These are phyloP conservation scores for Rhodotorula toruloides DNA, from an alignment of 768 basidiomycete genomes.

Conservation along the genomic window DNA sequence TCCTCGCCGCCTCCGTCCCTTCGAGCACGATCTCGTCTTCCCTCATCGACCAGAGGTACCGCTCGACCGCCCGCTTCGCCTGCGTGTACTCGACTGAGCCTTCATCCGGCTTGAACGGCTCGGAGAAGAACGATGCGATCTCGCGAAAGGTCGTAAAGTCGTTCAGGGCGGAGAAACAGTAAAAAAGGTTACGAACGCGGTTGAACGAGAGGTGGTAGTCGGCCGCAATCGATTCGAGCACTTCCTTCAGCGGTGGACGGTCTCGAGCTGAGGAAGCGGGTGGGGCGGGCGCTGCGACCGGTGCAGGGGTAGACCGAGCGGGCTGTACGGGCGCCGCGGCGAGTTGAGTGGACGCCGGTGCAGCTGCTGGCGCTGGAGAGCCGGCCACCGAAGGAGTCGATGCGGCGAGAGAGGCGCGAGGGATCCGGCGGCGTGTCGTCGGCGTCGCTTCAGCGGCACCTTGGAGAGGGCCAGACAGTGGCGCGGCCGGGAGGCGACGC, in stretches of 20 bases:
- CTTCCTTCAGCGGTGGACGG: not conserved
- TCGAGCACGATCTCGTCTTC: slow-evolving; percentile 13
- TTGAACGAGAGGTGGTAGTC: not conserved
- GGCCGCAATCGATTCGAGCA: not conserved
- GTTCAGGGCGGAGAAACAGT: not conserved
- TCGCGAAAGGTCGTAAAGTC: not conserved
- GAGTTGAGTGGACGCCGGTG: not conserved
- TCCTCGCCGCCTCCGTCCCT: slow-evolving; percentile 6
- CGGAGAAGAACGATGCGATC: not conserved
- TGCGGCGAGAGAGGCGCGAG: slow-evolving; percentile 6
- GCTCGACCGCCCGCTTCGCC: not conserved
- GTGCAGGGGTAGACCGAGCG: too few relatives aligned
- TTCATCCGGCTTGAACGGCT: not conserved
- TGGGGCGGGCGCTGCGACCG: not conserved
- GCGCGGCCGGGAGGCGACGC: not conserved
- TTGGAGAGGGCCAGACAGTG: not conserved
- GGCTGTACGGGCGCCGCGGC: not conserved
- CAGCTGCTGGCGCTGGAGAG: not conserved
- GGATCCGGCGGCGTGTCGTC: not conserved
- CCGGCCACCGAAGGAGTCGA: too few relatives aligned
- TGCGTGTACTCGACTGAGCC: not conserved
- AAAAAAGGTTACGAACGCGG: not conserved
- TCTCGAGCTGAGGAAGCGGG: not conserved
- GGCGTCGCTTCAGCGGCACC: not conserved
- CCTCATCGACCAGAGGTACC: not conserved